phyloP scores from a whole-genome alignment of 2,329 filamentous ascomycete genomes.

The Rhinocladiella similis region DNA sequence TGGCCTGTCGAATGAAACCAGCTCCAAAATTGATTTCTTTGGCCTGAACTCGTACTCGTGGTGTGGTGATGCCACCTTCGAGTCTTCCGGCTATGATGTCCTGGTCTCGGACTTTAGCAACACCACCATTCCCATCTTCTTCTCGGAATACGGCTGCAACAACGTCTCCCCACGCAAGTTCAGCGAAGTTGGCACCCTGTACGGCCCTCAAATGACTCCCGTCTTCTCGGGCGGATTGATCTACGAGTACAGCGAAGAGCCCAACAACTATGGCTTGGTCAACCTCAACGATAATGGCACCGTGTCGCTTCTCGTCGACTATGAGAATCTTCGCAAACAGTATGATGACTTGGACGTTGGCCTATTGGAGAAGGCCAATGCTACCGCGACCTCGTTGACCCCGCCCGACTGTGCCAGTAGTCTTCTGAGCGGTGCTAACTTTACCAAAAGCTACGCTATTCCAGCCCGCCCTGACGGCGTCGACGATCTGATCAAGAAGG shows the following conservation, averaged over 20 bases:
- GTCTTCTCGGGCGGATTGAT: conserved; percentile 59
- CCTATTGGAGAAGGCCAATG: conserved; percentile 63
- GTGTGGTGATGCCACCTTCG: conserved; percentile 61
- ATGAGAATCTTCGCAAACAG: conserved; percentile 71
- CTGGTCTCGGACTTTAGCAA: conserved; percentile 60
- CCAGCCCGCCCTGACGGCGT: conserved; percentile 68
- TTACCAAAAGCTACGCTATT: conserved; percentile 78
- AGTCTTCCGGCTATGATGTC: conserved; percentile 55
- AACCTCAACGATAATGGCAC: conserved; percentile 59
- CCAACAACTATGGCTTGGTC: conserved; percentile 58
- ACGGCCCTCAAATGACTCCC: conserved; percentile 59
- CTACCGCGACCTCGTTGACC: conserved; percentile 53
- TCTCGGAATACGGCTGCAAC: conserved; percentile 69
- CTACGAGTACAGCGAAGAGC: conserved; percentile 52
- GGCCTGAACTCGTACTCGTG: conserved; percentile 70
- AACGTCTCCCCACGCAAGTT: conserved; percentile 57
- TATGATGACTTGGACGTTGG: conserved; percentile 73
- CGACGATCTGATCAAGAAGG: conserved; percentile 72
- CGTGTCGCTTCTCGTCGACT: conserved; percentile 63
- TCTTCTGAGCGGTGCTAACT: conserved; percentile 67
- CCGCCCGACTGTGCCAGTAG: conserved; percentile 65
- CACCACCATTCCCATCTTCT: conserved; percentile 63
- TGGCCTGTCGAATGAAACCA: conserved; percentile 48
- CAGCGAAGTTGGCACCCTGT: conserved; percentile 61
- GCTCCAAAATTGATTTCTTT: conserved; percentile 63